Evolutionary conservation across 2,329 filamentous ascomycete genomes (phyloP), one percentile per base, ranked within the genome.

Genomic region (Alternaria burnsii): DNA sequence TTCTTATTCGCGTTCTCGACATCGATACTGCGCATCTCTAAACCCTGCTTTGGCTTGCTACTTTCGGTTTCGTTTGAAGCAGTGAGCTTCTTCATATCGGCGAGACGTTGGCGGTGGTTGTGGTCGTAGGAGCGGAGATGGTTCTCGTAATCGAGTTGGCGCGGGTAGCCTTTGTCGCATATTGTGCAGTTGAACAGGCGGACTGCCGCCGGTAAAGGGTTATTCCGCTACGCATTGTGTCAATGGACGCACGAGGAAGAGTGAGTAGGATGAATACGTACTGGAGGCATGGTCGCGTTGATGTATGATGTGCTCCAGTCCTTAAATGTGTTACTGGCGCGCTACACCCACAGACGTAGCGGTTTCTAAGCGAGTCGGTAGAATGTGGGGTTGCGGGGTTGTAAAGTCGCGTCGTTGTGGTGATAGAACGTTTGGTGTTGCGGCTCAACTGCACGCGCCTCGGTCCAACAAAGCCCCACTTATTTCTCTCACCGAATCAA

Each of bases 81-180:
- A 4, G 72, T 76, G n/a, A 76, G 58, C 62, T 91, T 89, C 80
- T 93, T 93, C 91, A 94, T 93, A 72, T 95, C 91, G 79, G 92
- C 92, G 59, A 94, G 86, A 51, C 92, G 90, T 76, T 81, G 69
- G 44, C 68, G 69, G 80, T 99, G 95, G 71, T 92, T 91, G 80
- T 99, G 95, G 76, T 98, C 95, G 79, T 98, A 98, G 72, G 91
- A 95, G 65, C 89, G 89, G 58, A 97, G 91, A 78, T 99, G 95
- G 8, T 94, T 91, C 79, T 98, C 94, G 78, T 96, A 97, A 78
- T 98, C 94, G 76, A 96, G 94, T 85, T 97, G 94, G 57, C 95
- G 93, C 2, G 90, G 89, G 81, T 98, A 99, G 71, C 94, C 94
- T 81, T 98, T 98, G 66, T 91, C 69, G 83, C 95, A 98, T 55